phyloP scores from a whole-genome alignment of 352 stramenopile genomes.

The Phytophthora fragariae region DNA sequence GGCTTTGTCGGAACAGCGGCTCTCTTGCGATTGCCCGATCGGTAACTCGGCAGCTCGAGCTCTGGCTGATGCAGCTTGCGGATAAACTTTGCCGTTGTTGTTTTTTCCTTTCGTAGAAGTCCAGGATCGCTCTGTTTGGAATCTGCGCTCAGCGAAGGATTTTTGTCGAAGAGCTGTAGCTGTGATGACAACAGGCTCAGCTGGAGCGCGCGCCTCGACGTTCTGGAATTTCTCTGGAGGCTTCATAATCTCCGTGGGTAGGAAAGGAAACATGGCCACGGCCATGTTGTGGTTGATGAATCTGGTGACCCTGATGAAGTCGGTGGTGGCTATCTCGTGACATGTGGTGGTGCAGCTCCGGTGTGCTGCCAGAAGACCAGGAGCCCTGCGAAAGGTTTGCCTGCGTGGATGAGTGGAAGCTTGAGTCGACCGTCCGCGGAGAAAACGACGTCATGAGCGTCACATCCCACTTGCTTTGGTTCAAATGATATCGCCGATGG shows the following conservation, averaged over 20 bases:
- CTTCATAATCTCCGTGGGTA: conserved; percentile 39
- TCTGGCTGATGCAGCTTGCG: conserved; percentile 6
- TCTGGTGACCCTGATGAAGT: conserved; percentile 21
- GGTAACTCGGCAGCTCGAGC: not conserved
- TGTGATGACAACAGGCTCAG: conserved; percentile 16
- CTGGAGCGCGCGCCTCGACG: conserved; percentile 33
- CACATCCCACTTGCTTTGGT: conserved; percentile 69
- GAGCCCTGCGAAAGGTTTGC: conserved; percentile 50
- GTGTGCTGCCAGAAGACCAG: conserved; percentile 46
- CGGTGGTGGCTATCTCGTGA: conserved; percentile 39
- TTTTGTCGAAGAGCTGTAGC: not conserved
- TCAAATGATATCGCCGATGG: conserved; percentile 67
- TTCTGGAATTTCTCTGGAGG: conserved; percentile 25
- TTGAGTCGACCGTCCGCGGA: conserved; percentile 66
- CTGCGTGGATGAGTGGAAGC: conserved; percentile 57
- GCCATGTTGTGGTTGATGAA: conserved; percentile 14
- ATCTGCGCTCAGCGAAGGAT: conserved; percentile 12
- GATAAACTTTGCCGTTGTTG: not conserved
- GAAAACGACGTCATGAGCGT: conserved; percentile 66
- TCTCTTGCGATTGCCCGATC: not conserved
- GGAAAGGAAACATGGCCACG: conserved; percentile 20
- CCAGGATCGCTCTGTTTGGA: conserved; percentile 6
- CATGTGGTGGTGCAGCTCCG: conserved; percentile 25
- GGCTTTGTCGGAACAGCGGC: conserved; percentile 19
- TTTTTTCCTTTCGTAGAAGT: not conserved